These are phyloP conservation scores for Nemophila menziesii DNA, from an alignment of 257 asterid species.

Conservation along the genomic window DNA sequence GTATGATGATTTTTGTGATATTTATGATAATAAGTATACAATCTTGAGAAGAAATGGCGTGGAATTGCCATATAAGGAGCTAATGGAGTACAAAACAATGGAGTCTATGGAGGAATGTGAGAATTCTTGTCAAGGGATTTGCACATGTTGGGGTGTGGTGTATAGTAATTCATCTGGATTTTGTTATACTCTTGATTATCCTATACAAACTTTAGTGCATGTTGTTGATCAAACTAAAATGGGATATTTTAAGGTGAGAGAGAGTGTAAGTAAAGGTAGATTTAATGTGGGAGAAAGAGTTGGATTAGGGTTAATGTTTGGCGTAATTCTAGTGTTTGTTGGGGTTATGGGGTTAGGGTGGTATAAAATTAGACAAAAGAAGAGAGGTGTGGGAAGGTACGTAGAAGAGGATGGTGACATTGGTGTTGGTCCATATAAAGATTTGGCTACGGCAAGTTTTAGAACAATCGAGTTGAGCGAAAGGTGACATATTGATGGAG, in stretches of 20 bases:
- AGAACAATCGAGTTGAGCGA: constrained; percentile 76
- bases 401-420: constrained; percentile 37
- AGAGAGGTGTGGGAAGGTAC: constrained; percentile 43
- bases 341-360: constrained; percentile 42
- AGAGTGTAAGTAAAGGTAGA: constrained; percentile 33
- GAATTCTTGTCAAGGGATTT: constrained; percentile 43
- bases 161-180: constrained; percentile 81
- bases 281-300: constrained; percentile 30
- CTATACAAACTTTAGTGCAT: constrained; percentile 43
- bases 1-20: constrained; percentile 44
- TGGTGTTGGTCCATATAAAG: constrained; percentile 76
- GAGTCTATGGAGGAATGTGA: constrained; percentile 39
- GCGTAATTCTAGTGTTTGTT: constrained; percentile 36
- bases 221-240: constrained; percentile 49
- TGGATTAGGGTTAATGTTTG: constrained; percentile 47
- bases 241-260: constrained; percentile 76
- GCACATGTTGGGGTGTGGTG: constrained; percentile 88
- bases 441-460: constrained; percentile 75
- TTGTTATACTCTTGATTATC: constrained; percentile 68
- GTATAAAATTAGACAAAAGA: constrained; percentile 27
- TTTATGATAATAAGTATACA: constrained; percentile 22
- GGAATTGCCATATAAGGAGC: constrained; percentile 68
- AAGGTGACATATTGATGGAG: constrained; percentile 59
- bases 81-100: constrained; percentile 42
- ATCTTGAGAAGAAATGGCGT: constrained; percentile 43